Percentiles rank a stretch among this genome's conserved stretches.
phyloP scores from a whole-genome alignment of 2,329 filamentous ascomycete genomes.

The Parafenestella ontariensis region DNA sequence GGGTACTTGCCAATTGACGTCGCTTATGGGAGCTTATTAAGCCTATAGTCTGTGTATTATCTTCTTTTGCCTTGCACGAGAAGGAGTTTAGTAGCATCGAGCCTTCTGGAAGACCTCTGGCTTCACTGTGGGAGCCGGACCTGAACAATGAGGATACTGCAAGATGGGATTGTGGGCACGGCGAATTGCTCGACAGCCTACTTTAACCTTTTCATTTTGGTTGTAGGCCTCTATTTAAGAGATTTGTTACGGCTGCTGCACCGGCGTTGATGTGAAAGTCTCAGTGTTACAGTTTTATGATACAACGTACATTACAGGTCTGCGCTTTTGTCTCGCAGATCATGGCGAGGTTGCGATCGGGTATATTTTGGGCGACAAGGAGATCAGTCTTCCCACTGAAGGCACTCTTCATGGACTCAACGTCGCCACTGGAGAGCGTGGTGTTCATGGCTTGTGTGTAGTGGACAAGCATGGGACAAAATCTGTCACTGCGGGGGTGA shows the following conservation, averaged over 20 bases:
- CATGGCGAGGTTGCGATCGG: neutral
- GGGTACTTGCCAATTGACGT: neutral
- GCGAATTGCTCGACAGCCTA: conserved; percentile 6
- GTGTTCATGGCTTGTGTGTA: conserved; percentile 6
- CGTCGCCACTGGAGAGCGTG: conserved; percentile 4
- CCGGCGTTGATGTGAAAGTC: conserved; percentile 1
- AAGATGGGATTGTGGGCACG: conserved; percentile 10
- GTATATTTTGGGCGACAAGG: conserved; percentile 5
- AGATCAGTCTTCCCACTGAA: neutral
- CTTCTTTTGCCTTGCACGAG: conserved; percentile 1
- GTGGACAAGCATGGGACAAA: neutral
- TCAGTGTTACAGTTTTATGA: conserved; percentile 7
- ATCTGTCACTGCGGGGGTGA: neutral
- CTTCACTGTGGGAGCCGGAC: conserved; percentile 6
- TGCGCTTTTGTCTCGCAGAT: conserved; percentile 7
- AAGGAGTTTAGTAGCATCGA: neutral
- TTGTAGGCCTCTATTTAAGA: conserved; percentile 10
- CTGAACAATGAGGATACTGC: conserved; percentile 1
- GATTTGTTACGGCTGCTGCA: neutral
- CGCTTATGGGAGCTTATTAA: neutral
- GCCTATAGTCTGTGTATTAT: neutral
- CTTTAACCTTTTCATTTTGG: conserved; percentile 9
- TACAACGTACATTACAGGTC: conserved; percentile 8
- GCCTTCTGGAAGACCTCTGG: conserved; percentile 2
- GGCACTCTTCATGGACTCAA: conserved; percentile 1